A percentile compares a stretch with the other conserved stretches of the same genome.
Conservation (phyloP, 1,139 yeast species). For the Kluyveromyces sp. region DNA sequence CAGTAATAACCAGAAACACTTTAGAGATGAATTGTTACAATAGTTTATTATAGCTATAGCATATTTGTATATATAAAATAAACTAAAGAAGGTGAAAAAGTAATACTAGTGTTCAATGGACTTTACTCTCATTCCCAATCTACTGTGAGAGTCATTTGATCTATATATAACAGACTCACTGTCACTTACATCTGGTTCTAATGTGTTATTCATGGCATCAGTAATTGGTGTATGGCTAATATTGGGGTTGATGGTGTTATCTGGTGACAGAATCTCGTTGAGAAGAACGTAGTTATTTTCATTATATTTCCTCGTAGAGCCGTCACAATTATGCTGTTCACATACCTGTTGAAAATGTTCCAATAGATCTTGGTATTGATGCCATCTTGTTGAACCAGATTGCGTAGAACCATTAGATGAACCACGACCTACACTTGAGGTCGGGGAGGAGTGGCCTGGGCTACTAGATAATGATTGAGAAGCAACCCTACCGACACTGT, state of each 20-base stretch:
- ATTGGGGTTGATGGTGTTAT: neutral
- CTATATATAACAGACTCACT: constrained; percentile 15
- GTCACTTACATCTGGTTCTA: constrained; percentile 9
- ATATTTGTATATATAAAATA: neutral
- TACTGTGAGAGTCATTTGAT: neutral
- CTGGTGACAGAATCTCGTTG: constrained; percentile 8
- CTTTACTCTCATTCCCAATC: neutral
- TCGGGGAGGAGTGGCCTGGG: constrained; percentile 7
- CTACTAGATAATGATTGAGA: constrained; percentile 13
- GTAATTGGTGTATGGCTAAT: constrained; percentile 6
- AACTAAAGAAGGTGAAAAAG: neutral
- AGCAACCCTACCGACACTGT: constrained; percentile 29
- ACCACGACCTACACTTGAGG: constrained; percentile 8
- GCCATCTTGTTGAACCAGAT: constrained; percentile 18
- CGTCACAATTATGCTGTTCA: constrained; percentile 10
- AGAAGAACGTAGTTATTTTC: constrained; percentile 6
- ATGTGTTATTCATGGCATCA: constrained; percentile 8
- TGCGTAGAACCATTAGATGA: constrained; percentile 15
- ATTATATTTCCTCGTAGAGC: constrained; percentile 1
- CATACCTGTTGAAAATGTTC: constrained; percentile 23
- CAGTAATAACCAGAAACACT: constrained; percentile 56
- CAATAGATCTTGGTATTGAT: constrained; percentile 21
- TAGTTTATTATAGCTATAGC: constrained; percentile 5
- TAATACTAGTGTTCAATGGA: neutral
- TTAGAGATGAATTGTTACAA: constrained; percentile 52